Evolutionary conservation across 805 yeast species (phyloP).

Genomic region (Ogataea wickerhamii): DNA sequence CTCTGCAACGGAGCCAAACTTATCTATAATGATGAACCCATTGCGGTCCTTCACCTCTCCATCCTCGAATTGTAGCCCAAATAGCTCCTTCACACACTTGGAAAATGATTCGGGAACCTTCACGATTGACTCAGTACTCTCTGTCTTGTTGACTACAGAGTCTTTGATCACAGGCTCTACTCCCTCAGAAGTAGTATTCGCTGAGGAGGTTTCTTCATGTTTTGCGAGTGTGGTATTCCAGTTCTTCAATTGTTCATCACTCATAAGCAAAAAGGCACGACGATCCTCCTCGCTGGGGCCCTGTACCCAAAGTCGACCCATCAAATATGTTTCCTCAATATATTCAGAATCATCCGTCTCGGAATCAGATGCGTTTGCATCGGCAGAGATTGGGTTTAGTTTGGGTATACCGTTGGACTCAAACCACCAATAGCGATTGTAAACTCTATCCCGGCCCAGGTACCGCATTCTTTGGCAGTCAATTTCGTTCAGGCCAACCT

Average conservation of each 20-base stretch:
- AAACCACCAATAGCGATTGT: constrained; percentile 93
- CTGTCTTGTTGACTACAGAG: constrained; percentile 1
- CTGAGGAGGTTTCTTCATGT: neutral
- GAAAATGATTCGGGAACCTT: constrained; percentile 10
- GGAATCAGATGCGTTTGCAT: constrained; percentile 33
- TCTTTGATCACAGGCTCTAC: neutral
- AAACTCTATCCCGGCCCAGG: constrained; percentile 79
- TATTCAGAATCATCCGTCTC: constrained; percentile 41
- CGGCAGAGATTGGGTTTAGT: constrained; percentile 24
- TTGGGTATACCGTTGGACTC: constrained; percentile 79
- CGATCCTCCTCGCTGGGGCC: constrained; percentile 67
- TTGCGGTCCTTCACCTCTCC: constrained; percentile 21
- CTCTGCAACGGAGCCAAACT: constrained; percentile 34
- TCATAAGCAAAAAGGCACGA: constrained; percentile 18
- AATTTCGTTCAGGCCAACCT: constrained; percentile 57
- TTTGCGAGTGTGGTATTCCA: constrained; percentile 18
- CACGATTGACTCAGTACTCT: constrained; percentile 3
- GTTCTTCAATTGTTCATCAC: constrained; percentile 39
- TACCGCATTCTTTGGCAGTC: constrained; percentile 75
- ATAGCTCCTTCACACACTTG: constrained; percentile 29
- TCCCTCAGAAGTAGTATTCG: constrained; percentile 2
- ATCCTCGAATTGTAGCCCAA: constrained; percentile 31
- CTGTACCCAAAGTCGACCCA: constrained; percentile 52
- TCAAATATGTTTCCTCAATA: constrained; percentile 50
- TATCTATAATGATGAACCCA: constrained; percentile 31